phyloP scores from a whole-genome alignment of 2,329 filamentous ascomycete species.

The Paecilomyces fulvus region DNA sequence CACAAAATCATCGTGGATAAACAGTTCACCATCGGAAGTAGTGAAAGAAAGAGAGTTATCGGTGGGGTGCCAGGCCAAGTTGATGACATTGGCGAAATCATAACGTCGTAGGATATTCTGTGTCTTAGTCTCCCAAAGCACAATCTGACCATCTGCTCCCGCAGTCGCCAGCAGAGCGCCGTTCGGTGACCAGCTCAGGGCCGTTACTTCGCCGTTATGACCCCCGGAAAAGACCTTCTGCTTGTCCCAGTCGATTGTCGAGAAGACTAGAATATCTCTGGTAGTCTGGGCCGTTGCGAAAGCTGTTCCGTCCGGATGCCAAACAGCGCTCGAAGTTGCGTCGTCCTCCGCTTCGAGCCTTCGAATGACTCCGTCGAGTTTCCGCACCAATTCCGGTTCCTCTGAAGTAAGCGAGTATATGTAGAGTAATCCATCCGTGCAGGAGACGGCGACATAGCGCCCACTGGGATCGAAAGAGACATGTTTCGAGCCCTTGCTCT shows the following conservation, averaged over 20 bases:
- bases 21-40: constrained; percentile 85
- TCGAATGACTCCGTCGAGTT: constrained; percentile 78
- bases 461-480: constrained; percentile 79
- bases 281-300: constrained; percentile 80
- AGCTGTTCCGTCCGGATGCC: constrained; percentile 91
- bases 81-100: constrained; percentile 75
- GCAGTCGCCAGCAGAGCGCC: constrained; percentile 70
- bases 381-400: constrained; percentile 70
- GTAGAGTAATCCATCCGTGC: constrained; percentile 82
- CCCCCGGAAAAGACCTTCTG: constrained; percentile 71
- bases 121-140: constrained; percentile 81
- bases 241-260: constrained; percentile 81
- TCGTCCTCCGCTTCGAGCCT: constrained; percentile 69
- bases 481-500: constrained; percentile 81
- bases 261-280: constrained; percentile 76
- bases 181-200: constrained; percentile 88
- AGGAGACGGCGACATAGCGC: constrained; percentile 67
- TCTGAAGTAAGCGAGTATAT: constrained; percentile 75
- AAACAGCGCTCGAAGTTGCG: constrained; percentile 63
- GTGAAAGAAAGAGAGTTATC: constrained; percentile 88
- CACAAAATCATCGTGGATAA: constrained; percentile 62
- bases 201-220: constrained; percentile 77
- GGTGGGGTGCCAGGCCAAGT: constrained; percentile 81
- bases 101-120: constrained; percentile 71
- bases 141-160: constrained; percentile 40